phyloP scores from a whole-genome alignment of 2,329 filamentous ascomycete species.

The Ciborinia camelliae region DNA sequence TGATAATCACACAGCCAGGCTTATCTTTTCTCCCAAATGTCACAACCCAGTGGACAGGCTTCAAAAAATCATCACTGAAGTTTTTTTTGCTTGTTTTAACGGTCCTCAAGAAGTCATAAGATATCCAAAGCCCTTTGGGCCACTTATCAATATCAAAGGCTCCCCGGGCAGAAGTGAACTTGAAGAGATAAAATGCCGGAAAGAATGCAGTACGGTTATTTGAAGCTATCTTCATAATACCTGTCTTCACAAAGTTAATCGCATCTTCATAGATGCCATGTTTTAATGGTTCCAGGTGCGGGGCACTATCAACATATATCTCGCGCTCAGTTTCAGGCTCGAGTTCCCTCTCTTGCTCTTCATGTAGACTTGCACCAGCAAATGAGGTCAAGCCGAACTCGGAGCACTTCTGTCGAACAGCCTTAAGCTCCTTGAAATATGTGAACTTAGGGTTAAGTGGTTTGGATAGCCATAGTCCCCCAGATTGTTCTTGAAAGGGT shows the following conservation, averaged over 20 bases:
- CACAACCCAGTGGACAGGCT: conserved; percentile 54
- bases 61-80: conserved; percentile 47
- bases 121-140: conserved; percentile 44
- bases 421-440: too few relatives aligned
- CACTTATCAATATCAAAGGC: conserved; percentile 41
- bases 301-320: conserved; percentile 42
- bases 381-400: conserved; percentile 39
- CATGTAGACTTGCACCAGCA: conserved; percentile 45
- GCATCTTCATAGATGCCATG: too few relatives aligned
- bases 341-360: conserved; percentile 69
- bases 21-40: conserved; percentile 32
- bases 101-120: conserved; percentile 49
- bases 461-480: conserved; percentile 7
- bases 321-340: conserved; percentile 59
- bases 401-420: conserved; percentile 36
- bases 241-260: conserved; percentile 44
- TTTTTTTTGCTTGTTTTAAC: conserved; percentile 41
- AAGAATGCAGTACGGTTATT: conserved; percentile 42
- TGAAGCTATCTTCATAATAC: conserved; percentile 30
- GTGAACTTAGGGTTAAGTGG: too few relatives aligned
- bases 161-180: conserved; percentile 41
- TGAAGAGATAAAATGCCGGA: conserved; percentile 47
- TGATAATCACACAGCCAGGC: conserved; percentile 47
- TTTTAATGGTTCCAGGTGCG: conserved; percentile 41
- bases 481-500: not conserved